A percentile compares a stretch with the other conserved stretches of the same genome.
Conservation (phyloP, 768 basidiomycete genomes). For the Lyophyllum shimeji region DNA sequence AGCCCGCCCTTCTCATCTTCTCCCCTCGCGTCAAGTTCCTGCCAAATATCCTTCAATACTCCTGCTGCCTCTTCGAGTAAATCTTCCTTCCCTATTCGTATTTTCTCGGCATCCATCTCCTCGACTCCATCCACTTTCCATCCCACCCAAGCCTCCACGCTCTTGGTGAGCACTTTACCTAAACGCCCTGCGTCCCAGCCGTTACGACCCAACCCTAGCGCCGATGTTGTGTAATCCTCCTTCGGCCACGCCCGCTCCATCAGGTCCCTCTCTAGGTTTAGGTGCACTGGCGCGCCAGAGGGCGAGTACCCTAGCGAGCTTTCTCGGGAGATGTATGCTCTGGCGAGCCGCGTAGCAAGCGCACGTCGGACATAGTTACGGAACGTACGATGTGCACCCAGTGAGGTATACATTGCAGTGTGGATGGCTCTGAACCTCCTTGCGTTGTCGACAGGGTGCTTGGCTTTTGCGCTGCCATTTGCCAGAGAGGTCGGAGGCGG, state of each 20-base stretch:
- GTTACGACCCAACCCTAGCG: slow-evolving; percentile 31
- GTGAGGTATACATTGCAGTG: slow-evolving; percentile 41
- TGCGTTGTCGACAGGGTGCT: not conserved
- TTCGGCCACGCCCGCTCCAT: slow-evolving; percentile 76
- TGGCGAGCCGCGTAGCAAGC: slow-evolving; percentile 59
- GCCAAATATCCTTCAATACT: slow-evolving; percentile 68
- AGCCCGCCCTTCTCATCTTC: slow-evolving; percentile 50
- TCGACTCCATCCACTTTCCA: slow-evolving; percentile 30
- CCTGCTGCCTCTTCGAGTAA: slow-evolving; percentile 71
- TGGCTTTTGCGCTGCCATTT: slow-evolving; percentile 8
- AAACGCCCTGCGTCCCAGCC: slow-evolving; percentile 68
- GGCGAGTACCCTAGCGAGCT: slow-evolving; percentile 51
- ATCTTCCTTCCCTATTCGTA: slow-evolving; percentile 42
- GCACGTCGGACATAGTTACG: slow-evolving; percentile 63
- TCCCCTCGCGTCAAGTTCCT: slow-evolving; percentile 61
- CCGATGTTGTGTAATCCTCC: slow-evolving; percentile 44
- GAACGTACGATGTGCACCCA: slow-evolving; percentile 63
- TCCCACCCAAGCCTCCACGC: slow-evolving; percentile 60
- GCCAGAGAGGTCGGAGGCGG: slow-evolving; percentile 34
- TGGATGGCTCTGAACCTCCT: slow-evolving; percentile 22
- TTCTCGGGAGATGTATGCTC: slow-evolving; percentile 62
- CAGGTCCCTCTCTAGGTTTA: slow-evolving; percentile 61
- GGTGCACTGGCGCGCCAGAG: slow-evolving; percentile 57
- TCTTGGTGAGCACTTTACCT: slow-evolving; percentile 51
- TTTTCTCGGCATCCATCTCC: slow-evolving; percentile 26